Percentiles rank a stretch among this genome's conserved stretches.
phyloP scores from a whole-genome alignment of 495 filamentous ascomycete genomes.

The Penicillium daleae region DNA sequence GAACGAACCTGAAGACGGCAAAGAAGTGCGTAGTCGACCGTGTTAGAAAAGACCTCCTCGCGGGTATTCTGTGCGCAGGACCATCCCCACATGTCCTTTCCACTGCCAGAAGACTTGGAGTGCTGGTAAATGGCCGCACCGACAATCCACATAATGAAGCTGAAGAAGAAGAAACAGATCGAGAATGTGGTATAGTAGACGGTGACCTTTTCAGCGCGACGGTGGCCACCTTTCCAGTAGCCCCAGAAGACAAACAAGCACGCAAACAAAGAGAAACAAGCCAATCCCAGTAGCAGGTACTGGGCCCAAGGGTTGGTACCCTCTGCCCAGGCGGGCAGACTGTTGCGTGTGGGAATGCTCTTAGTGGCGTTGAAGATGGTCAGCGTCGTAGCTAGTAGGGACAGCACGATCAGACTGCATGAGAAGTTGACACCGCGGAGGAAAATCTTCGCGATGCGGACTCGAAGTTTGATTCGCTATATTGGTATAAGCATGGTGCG shows the following conservation, averaged over 20 bases:
- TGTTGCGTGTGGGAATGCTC: conserved; percentile 70
- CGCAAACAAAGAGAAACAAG: conserved; percentile 77
- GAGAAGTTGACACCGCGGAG: conserved; percentile 93
- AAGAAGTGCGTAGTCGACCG: conserved; percentile 87
- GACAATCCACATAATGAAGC: conserved; percentile 88
- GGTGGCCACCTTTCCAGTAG: conserved; percentile 89
- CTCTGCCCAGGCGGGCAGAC: conserved; percentile 79
- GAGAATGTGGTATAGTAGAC: conserved; percentile 94
- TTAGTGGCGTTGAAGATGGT: conserved; percentile 87
- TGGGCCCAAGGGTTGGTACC: conserved; percentile 88
- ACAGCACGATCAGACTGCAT: conserved; percentile 91
- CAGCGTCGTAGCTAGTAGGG: conserved; percentile 83
- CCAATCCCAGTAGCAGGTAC: conserved; percentile 74
- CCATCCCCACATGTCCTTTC: conserved; percentile 97
- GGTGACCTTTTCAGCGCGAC: conserved; percentile 85
- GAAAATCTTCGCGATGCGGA: conserved; percentile 91
- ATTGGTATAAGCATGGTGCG: conserved; percentile 14
- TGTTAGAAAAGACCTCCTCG: conserved; percentile 69
- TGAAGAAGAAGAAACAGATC: conserved; percentile 91
- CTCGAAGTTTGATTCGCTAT: conserved; percentile 91
- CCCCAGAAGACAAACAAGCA: conserved; percentile 81
- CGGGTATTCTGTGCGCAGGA: conserved; percentile 87
- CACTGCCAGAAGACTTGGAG: conserved; percentile 68
- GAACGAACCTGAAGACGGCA: conserved; percentile 87
- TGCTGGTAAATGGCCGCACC: conserved; percentile 84